A percentile compares a stretch with the other conserved stretches of the same genome.
These are phyloP conservation scores for Didymellaceae sp. DNA, from an alignment of 2,329 filamentous ascomycete genomes.

Conservation along the genomic window DNA sequence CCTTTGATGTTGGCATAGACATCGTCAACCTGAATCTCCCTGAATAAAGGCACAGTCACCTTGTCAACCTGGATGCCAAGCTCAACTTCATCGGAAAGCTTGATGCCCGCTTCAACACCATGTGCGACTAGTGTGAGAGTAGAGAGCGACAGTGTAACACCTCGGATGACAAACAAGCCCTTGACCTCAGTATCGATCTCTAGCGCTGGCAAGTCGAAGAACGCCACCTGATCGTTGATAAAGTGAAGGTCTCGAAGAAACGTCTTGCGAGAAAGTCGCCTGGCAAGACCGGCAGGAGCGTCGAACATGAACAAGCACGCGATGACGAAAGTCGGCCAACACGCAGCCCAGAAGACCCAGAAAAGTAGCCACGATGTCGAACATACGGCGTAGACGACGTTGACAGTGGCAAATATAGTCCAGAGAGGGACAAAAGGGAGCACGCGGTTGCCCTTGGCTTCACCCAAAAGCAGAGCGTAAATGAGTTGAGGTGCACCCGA, in stretches of 20 bases:
- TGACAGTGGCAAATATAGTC: slow-evolving; percentile 55
- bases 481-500: slow-evolving; percentile 52
- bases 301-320: slow-evolving; percentile 58
- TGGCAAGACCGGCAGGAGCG: slow-evolving; percentile 44
- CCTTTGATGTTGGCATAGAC: slow-evolving; percentile 63
- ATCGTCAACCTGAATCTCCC: slow-evolving; percentile 59
- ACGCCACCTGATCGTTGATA: slow-evolving; percentile 58
- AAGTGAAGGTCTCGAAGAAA: slow-evolving; percentile 56
- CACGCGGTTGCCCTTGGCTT: slow-evolving; percentile 48
- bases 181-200: slow-evolving; percentile 63
- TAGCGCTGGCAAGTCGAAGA: slow-evolving; percentile 58
- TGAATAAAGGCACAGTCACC: slow-evolving; percentile 57
- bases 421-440: slow-evolving; percentile 55
- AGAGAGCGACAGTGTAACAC: slow-evolving; percentile 59
- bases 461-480: slow-evolving; percentile 46
- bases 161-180: slow-evolving; percentile 61
- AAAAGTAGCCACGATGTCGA: slow-evolving; percentile 62
- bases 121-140: slow-evolving; percentile 59
- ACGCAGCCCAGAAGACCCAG: slow-evolving; percentile 50
- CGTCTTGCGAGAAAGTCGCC: slow-evolving; percentile 43
- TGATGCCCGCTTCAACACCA: slow-evolving; percentile 61
- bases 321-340: slow-evolving; percentile 53
- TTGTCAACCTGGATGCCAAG: slow-evolving; percentile 59
- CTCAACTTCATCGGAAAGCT: slow-evolving; percentile 60
- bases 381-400: slow-evolving; percentile 55